Base-by-base conservation (phyloP, 169 alveolate genomes). In the Eimeria sp. region DNA sequence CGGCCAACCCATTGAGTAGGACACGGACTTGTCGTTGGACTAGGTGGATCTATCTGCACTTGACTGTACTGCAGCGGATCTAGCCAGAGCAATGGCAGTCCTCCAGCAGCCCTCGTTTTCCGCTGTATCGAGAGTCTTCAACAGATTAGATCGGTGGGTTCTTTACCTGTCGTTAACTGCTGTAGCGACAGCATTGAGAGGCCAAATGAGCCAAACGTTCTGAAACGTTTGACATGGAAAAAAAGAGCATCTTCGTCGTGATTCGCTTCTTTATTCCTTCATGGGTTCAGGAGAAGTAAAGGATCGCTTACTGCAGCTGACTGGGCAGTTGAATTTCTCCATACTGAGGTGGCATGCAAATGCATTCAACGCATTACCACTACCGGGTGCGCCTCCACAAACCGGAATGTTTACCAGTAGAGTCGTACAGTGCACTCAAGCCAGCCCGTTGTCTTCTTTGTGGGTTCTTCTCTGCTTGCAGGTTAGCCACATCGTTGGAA, bases 281-380 rank as follows among this genome's bases (percentile, higher is more conserved):
- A 10, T 80, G 43, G 23, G 58, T 23, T 11, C 68, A 87, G 94
- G 83, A 40, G 71, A 46, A 66, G 37, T 83, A 87, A 62, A n/a
- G 94, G 94, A n/a, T 46, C 49, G 1, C 46, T 87, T 30, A 87
- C 83, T 64, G 68, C 94, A 14, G 83, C 94, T 66, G 94, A 87
- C 82, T 87, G 94, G 94, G 94, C 94, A 54, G 82, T 87, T 23
- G 94, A 87, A 68, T 87, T 87, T 87, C 83, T 66, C n/a, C 94
- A 87, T 30, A 87, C 94, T 49, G 94, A 87, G 52, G 94, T 87
- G 62, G 94, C 94, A 14, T 87, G 94, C 94, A 62, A 46, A 10
- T 87, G 94, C 83, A 33, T 11, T 46, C 83, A 58, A 16, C 82
- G 46, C 25, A 20, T 37, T n/a, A 8, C 40, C 80, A 33, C 62